Percentiles rank a stretch among this genome's conserved stretches.
Evolutionary conservation across 2,329 filamentous ascomycete species (phyloP).

Genomic region (Rutstroemia sp.): DNA sequence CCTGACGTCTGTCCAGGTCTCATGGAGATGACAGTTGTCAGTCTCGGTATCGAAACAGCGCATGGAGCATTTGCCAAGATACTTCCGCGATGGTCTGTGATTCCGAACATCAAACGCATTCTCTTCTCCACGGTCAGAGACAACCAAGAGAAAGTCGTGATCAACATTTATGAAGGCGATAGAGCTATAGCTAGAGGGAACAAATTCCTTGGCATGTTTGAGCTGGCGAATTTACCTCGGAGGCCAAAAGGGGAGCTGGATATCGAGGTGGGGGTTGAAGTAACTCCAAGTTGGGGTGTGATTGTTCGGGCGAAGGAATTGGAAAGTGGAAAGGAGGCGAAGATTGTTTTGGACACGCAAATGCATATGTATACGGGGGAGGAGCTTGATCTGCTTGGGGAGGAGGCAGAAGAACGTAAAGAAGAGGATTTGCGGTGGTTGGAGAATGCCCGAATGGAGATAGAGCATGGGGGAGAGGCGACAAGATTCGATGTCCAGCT

Average conservation of each 20-base stretch:
- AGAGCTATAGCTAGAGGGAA: conserved; percentile 65
- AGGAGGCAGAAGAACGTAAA: too few species aligned
- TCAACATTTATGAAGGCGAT: conserved; percentile 62
- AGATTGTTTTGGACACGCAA: neutral
- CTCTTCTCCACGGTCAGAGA: conserved; percentile 51
- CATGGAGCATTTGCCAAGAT: conserved; percentile 5
- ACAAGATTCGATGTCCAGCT: too few species aligned
- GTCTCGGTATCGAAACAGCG: conserved; percentile 6
- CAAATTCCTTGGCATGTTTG: conserved; percentile 62
- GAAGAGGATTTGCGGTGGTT: too few species aligned
- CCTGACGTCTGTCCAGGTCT: neutral
- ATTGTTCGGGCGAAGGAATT: neutral
- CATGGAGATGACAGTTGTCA: neutral
- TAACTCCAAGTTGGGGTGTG: conserved; percentile 16
- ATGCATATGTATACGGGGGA: neutral
- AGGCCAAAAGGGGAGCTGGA: conserved; percentile 10
- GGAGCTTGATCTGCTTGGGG: neutral
- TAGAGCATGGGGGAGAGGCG: too few species aligned
- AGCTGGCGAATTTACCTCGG: conserved; percentile 55
- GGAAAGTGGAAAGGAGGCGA: neutral
- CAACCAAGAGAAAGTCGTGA: conserved; percentile 51
- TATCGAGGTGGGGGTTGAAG: conserved; percentile 15
- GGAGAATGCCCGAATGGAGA: too few species aligned
- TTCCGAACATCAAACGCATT: conserved; percentile 2
- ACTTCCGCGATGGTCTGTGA: conserved; percentile 5